Base-by-base conservation (phyloP, 2,329 filamentous ascomycete species). In the Aphanocladium album region DNA sequence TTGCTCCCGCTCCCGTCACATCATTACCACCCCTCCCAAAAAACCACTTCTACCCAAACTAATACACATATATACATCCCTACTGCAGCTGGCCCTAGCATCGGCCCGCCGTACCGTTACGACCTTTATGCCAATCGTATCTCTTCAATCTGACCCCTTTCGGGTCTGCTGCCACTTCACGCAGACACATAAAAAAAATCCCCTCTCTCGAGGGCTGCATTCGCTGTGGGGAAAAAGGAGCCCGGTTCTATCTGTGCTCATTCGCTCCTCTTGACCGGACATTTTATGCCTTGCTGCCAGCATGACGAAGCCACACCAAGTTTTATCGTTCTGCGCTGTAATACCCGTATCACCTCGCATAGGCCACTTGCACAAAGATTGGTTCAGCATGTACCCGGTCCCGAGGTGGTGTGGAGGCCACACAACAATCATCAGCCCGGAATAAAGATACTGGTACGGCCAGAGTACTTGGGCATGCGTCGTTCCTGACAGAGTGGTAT, bases 401-500 rank as follows among this genome's bases (percentile, higher is more conserved):
- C 27, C 43, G 30, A 47, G 54, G 19, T 37, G 54, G 54, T 57
- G 54, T 49, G 54, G 54, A 47, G 35, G 23, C 33, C 16, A 21
- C 30, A 16, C 12, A 27, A 19, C 21, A 45, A 19, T 5, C 37
- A 25, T 56, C 41, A 55, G 41, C 30, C 43, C 43, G 54, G 33
- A 27, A 39, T 7, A 39, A 49, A 8, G 8, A 14, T 41, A 9
- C 37, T 46, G 19, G 8, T 21, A 43, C 23, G 19, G 46, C 52
- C 52, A 45, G 17, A 55, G 30, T 30, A 30, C 3, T 17, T n/a
- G 19, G 23, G 2, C 35, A 23, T 43, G 46, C 37, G 25, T 25
- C n/a, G 56, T 58, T 51, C 56, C 56, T 58, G 56, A 58, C 56
- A 58, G 56, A 51, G 56, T 51, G 21, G 46, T 43, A 58, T 58